Conservation (phyloP, 2,329 filamentous ascomycete genomes). For the Karstenula rhodostoma region DNA sequence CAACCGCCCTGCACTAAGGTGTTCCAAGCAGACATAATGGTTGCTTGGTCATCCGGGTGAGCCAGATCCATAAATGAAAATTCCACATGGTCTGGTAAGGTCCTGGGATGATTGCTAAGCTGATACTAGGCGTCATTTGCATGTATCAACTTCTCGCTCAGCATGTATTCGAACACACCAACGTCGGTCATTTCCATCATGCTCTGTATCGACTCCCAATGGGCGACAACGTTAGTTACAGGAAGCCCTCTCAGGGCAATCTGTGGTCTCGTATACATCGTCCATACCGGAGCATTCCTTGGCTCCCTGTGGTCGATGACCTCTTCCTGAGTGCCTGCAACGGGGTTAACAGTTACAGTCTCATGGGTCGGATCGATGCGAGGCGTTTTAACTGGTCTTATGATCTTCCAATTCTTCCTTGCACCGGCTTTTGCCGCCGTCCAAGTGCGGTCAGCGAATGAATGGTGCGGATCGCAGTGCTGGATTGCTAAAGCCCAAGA, state of each 20-base stretch:
- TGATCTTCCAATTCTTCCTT: conserved; percentile 26
- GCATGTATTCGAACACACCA: conserved; percentile 43
- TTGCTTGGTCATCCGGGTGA: conserved; percentile 33
- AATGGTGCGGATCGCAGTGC: conserved; percentile 21
- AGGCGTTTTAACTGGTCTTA: conserved; percentile 19
- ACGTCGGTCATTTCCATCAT: conserved; percentile 49
- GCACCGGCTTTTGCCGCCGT: conserved; percentile 24
- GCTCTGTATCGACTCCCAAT: conserved; percentile 37
- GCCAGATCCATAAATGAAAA: conserved; percentile 45
- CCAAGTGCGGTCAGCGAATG: conserved; percentile 31
- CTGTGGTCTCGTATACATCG: conserved; percentile 12
- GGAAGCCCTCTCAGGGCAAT: conserved; percentile 17
- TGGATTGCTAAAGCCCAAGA: conserved; percentile 37
- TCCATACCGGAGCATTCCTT: conserved; percentile 6
- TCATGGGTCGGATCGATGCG: background rate
- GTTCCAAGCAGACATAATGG: conserved; percentile 44
- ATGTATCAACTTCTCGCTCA: conserved; percentile 34
- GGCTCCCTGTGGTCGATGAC: background rate
- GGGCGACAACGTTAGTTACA: conserved; percentile 26
- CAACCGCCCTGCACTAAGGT: conserved; percentile 33
- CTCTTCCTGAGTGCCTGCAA: background rate
- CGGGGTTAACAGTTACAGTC: background rate
- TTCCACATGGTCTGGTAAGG: conserved; percentile 27
- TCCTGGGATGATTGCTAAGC: conserved; percentile 34
- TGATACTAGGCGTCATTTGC: conserved; percentile 44